phyloP scores from a whole-genome alignment of 306 rosid genomes.

The Cucurbita moschata region DNA sequence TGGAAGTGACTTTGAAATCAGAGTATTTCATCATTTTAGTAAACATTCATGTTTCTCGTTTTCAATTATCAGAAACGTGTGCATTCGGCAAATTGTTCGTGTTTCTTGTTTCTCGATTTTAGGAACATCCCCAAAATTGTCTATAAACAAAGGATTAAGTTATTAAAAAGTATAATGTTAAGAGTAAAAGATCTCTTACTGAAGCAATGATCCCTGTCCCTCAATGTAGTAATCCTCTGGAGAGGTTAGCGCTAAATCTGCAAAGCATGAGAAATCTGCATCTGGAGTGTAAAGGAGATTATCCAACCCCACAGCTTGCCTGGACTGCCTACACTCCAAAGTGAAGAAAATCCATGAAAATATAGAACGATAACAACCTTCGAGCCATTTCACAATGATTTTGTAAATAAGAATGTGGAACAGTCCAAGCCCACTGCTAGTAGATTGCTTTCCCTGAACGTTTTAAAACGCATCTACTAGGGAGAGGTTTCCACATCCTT shows the following conservation, averaged over 20 bases:
- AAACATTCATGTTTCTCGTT: neutral
- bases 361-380: conserved; percentile 5
- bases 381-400: neutral
- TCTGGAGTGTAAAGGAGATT: conserved; percentile 97
- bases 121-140: neutral
- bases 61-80: neutral
- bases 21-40: neutral
- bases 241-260: conserved; percentile 85
- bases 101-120: neutral
- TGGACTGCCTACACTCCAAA: conserved; percentile 47
- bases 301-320: conserved; percentile 72
- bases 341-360: conserved; percentile 21
- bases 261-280: conserved; percentile 98
- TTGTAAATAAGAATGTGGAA: neutral
- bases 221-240: conserved; percentile 86
- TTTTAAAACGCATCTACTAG: too few relatives aligned
- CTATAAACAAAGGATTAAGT: neutral
- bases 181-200: conserved; percentile 38
- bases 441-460: too few relatives aligned
- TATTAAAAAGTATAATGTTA: neutral
- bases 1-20: conserved; percentile 2
- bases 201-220: conserved; percentile 97
- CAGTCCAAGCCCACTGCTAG: too few relatives aligned
- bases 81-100: neutral
- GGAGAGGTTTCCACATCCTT: too few relatives aligned